Base-by-base conservation (phyloP, 768 basidiomycete species). In the Lactarius sanguifluus region DNA sequence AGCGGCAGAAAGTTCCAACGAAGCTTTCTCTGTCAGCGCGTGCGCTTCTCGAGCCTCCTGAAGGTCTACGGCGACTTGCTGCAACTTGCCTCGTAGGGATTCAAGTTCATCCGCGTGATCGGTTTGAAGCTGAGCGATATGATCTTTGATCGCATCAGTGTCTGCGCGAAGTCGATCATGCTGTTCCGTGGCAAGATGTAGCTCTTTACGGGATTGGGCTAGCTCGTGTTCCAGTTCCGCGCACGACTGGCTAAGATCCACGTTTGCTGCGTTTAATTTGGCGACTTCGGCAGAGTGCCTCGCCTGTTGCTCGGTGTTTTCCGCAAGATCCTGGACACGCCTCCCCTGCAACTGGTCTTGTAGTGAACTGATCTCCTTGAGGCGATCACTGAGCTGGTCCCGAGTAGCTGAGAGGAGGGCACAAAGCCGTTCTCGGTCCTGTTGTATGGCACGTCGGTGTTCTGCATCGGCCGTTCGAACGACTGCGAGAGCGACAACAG, bases 1-100 rank as follows among this genome's bases (percentile, higher is more conserved):
- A 10, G 61, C 13, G 15, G 36, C 28, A 18, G 70, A 61, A 23
- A 70, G 23, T 30, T 71, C 70, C 13, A 64, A 67, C 18, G 72
- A 67, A n/a, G 74, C 71, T 30, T 81, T 76, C 28, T 84, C 76
- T 50, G 80, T 72, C 23, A 34, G 52, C 10, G 59, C 68, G 57
- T 62, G 58, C 10, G 70, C 62, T 57, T 63, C 59, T 3, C 61
- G 66, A 30, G 66, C 64, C 30, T 70, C 66, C 55, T 70, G 62
- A 30, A 74, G 55, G 59, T 72, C 69, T 12, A 62, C 59, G 28
- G 67, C 70, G 8, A 69, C 63, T 10, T 65, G 66, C 6, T 67
- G 66, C 25, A 74, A 59, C 25, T 64, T 71, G 40, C 66, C 70
- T 36, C 72, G 71, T 18, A 75, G 64, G 25, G 59, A 62, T 23